Conservation (phyloP, 2,329 filamentous ascomycete species). For the Beauveria sp. region DNA sequence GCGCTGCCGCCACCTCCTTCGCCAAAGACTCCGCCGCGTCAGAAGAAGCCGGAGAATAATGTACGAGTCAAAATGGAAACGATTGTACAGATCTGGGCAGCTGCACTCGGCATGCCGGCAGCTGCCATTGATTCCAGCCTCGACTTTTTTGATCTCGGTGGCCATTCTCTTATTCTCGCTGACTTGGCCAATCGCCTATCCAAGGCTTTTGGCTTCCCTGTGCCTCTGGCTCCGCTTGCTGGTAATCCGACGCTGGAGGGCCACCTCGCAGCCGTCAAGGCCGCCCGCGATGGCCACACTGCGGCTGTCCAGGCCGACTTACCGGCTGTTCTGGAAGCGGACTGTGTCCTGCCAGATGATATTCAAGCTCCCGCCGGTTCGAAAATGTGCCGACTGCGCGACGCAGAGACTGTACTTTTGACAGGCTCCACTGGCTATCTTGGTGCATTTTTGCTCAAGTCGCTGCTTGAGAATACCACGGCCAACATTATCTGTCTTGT, state of each 20-base stretch:
- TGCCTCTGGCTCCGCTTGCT: conserved; percentile 63
- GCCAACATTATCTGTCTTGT: conserved; percentile 67
- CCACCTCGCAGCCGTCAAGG: conserved; percentile 63
- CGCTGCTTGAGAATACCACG: conserved; percentile 59
- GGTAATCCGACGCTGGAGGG: conserved; percentile 65
- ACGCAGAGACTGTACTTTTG: conserved; percentile 61
- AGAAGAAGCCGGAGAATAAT: conserved; percentile 41
- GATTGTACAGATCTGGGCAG: conserved; percentile 65
- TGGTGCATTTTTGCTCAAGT: conserved; percentile 65
- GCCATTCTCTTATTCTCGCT: conserved; percentile 70
- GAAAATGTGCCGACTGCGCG: conserved; percentile 49
- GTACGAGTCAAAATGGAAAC: conserved; percentile 59
- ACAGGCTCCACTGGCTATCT: conserved; percentile 72
- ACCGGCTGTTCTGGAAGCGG: conserved; percentile 58
- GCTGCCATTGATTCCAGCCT: conserved; percentile 59
- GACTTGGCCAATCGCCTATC: conserved; percentile 65
- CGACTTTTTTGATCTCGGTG: conserved; percentile 75
- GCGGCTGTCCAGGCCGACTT: conserved; percentile 69
- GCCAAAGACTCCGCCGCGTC: conserved; percentile 34
- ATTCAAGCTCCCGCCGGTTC: conserved; percentile 47
- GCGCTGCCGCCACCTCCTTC: conserved; percentile 57
- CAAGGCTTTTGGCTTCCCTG: conserved; percentile 62
- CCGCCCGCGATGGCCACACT: conserved; percentile 63
- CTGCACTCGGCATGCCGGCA: conserved; percentile 57
- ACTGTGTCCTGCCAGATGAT: conserved; percentile 61